Conservation (phyloP, 1,284 basidiomycete species). For the Apiotrichum mycotoxinovorans region DNA sequence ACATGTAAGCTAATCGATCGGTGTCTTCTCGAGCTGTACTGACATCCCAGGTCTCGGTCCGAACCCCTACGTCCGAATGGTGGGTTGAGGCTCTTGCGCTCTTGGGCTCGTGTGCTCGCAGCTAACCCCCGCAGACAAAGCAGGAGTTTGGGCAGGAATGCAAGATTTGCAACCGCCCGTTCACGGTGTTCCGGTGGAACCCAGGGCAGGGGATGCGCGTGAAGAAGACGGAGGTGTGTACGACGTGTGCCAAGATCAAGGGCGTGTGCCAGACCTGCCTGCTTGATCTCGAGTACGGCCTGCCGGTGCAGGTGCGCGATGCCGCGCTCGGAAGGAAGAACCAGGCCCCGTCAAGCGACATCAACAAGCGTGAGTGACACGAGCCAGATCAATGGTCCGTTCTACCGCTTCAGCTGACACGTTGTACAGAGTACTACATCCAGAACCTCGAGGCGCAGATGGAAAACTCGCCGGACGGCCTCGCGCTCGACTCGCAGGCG, state of each 20-base stretch:
- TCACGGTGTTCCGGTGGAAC: constrained; percentile 98
- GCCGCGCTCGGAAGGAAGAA: constrained; percentile 83
- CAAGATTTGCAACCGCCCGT: constrained; percentile 81
- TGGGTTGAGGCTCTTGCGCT: constrained; percentile 50
- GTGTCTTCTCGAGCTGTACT: background rate
- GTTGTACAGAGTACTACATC: constrained; percentile 75
- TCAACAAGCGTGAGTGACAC: constrained; percentile 63
- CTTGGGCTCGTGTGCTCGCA: background rate
- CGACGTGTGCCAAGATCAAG: constrained; percentile 97
- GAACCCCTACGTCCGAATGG: constrained; percentile 88
- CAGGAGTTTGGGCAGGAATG: constrained; percentile 94
- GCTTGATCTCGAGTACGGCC: constrained; percentile 89
- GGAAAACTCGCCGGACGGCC: constrained; percentile 44
- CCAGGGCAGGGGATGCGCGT: constrained; percentile 85
- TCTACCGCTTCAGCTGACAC: background rate
- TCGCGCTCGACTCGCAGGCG: constrained; percentile 60
- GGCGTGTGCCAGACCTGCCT: constrained; percentile 98
- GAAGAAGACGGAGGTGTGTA: constrained; percentile 98
- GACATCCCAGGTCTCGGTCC: constrained; percentile 65
- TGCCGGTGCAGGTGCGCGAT: constrained; percentile 96
- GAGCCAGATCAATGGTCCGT: background rate
- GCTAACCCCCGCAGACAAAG: constrained; percentile 65
- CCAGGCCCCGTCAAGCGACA: constrained; percentile 88
- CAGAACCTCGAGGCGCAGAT: constrained; percentile 87
- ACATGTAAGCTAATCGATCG: constrained; percentile 62